phyloP scores from a whole-genome alignment of 2,329 filamentous ascomycete genomes.

The Fusarium sp. region DNA sequence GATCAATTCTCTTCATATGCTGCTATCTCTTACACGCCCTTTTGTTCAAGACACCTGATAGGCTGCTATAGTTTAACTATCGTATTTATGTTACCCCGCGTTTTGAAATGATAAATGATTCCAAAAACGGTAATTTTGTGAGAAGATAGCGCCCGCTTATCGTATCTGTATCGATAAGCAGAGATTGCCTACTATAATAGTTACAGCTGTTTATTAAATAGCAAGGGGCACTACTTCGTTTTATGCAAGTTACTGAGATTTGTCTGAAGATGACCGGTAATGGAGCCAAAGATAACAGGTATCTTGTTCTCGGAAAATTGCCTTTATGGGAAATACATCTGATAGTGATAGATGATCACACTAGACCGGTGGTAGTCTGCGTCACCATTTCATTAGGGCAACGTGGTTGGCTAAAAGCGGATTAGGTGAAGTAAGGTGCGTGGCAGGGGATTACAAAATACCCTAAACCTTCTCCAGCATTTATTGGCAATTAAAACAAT shows the following conservation, averaged over 20 bases:
- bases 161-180: background rate
- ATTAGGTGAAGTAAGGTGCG: too few species aligned
- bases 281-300: too few species aligned
- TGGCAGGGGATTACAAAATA: too few species aligned
- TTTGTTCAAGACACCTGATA: conserved; percentile 22
- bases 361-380: too few species aligned
- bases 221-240: background rate
- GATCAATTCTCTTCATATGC: too few species aligned
- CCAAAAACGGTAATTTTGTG: conserved; percentile 10
- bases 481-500: too few species aligned
- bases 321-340: background rate
- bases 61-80: background rate
- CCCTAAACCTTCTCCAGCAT: too few species aligned
- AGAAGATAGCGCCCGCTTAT: rapidly evolving
- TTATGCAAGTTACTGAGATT: conserved; percentile 4
- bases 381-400: too few species aligned
- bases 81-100: conserved; percentile 20
- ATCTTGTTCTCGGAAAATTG: conserved; percentile 15
- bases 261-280: background rate
- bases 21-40: conserved; percentile 12
- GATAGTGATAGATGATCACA: too few species aligned
- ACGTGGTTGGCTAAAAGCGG: too few species aligned
- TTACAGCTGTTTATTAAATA: too few species aligned
- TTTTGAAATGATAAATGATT: background rate
- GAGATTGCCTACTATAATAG: background rate